Percentiles rank a stretch among this genome's conserved stretches.
These are phyloP conservation scores for Mycena galopus DNA, from an alignment of 768 basidiomycete species.

Conservation along the genomic window DNA sequence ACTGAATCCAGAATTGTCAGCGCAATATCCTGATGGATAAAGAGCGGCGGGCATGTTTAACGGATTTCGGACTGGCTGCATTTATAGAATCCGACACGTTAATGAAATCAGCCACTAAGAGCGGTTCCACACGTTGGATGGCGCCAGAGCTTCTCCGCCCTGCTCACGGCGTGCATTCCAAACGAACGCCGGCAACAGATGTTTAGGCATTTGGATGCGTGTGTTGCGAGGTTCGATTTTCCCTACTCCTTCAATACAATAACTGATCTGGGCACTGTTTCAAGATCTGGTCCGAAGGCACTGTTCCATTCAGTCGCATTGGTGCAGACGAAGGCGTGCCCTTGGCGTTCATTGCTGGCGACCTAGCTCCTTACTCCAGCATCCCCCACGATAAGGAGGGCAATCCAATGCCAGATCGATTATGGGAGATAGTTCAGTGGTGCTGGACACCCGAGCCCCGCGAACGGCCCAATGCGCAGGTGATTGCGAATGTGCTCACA, in stretches of 20 bases:
- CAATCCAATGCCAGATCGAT: neutral
- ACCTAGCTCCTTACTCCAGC: neutral
- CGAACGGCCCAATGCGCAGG: neutral
- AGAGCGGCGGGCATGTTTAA: neutral
- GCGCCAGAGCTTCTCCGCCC: neutral
- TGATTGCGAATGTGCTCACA: neutral
- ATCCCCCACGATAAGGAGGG: neutral
- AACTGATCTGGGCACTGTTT: no score
- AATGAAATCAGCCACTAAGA: neutral
- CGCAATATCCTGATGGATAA: neutral
- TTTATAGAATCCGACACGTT: neutral
- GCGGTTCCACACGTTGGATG: neutral
- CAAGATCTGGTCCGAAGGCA: neutral
- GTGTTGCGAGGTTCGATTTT: neutral
- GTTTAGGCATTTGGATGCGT: neutral
- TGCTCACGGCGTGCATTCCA: neutral
- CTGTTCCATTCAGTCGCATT: neutral
- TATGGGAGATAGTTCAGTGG: neutral
- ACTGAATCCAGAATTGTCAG: neutral
- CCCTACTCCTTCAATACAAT: no score
- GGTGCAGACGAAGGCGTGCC: neutral
- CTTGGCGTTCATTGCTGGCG: neutral
- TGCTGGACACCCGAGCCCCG: neutral
- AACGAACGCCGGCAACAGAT: neutral
- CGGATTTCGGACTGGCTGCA: neutral